These are phyloP conservation scores for Trichophyton verrucosum DNA, from an alignment of 2,329 filamentous ascomycete genomes.

Conservation along the genomic window DNA sequence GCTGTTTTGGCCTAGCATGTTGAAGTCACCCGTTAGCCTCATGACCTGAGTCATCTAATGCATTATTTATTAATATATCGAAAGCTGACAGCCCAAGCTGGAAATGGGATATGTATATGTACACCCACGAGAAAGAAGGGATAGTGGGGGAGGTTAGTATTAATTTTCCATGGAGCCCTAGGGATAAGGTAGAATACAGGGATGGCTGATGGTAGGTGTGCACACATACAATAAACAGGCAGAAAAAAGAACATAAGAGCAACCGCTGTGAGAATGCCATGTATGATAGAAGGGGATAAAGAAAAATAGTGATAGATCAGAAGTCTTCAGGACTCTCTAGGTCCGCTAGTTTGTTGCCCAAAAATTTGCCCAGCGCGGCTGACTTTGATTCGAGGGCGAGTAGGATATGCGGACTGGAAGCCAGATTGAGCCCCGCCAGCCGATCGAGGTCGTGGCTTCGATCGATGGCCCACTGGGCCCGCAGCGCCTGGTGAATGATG, in stretches of 20 bases:
- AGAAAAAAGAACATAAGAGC: background rate
- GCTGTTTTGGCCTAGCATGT: background rate
- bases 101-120: background rate
- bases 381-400: constrained; percentile 33
- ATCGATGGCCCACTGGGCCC: constrained; percentile 30
- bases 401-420: constrained; percentile 27
- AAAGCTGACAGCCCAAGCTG: too few species aligned
- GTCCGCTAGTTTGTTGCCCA: constrained; percentile 29
- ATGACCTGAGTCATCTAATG: background rate
- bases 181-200: background rate
- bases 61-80: background rate
- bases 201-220: too few species aligned
- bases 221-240: background rate
- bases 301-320: constrained; percentile 12
- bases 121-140: background rate
- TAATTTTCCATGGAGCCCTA: background rate
- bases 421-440: constrained; percentile 28
- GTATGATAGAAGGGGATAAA: background rate
- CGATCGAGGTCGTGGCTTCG: constrained; percentile 29
- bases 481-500: constrained; percentile 19
- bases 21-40: background rate
- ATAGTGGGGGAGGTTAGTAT: background rate
- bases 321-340: constrained; percentile 34
- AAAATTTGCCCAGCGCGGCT: constrained; percentile 29
- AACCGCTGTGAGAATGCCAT: background rate